Base-by-base conservation (phyloP, 441 rosid genomes). In the Lepidium campestre region DNA sequence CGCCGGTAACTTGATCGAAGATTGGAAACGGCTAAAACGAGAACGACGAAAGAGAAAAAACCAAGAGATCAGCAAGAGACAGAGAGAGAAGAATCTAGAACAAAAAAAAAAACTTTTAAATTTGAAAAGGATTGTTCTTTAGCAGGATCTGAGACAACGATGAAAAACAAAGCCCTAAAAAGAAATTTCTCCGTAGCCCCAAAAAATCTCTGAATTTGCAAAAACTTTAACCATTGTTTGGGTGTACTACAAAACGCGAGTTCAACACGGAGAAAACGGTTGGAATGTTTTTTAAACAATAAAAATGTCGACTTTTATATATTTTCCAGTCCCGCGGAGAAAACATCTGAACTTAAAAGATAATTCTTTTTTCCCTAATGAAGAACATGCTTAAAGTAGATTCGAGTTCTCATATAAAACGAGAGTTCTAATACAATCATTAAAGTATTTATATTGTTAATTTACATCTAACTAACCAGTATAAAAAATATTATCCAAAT, bases 201-300 rank as follows among this genome's bases (percentile, higher is more conserved):
- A 54, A 32, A 17, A 44, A 61, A 42, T 44, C 39, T 54, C 57
- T 55, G 37, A 32, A 62, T 67, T 57, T 25, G 40, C 19, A 15
- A 12, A 59, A 11, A 10, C 25, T 55, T 27, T 41, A 18, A 17
- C 41, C 60, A 55, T 73, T 53, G 64, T 67, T 62, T 42, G 46
- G 58, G 70, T 69, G 75, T 55, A 79, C 72, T 57, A 62, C 20
- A 60, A 76, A 66, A 84, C 88, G 91, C 91, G 91, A 86, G 82
- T 39, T 67, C 59, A 52, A 86, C 93, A 83, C 89, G 90, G 89
- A 71, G 77, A 63, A 59, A 79, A 81, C 86, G 77, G 90, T 82
- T 81, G 78, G 74, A 57, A 22, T 11, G 0, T 15, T 23, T 37
- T 37, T 36, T 12, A 68, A 49, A 44, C 5, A 20, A 56, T 15